Evolutionary conservation across 192 early-diverging fungal species (phyloP), one percentile per base, ranked within the genome.

Genomic region (Phycomyces blakesleeanus): DNA sequence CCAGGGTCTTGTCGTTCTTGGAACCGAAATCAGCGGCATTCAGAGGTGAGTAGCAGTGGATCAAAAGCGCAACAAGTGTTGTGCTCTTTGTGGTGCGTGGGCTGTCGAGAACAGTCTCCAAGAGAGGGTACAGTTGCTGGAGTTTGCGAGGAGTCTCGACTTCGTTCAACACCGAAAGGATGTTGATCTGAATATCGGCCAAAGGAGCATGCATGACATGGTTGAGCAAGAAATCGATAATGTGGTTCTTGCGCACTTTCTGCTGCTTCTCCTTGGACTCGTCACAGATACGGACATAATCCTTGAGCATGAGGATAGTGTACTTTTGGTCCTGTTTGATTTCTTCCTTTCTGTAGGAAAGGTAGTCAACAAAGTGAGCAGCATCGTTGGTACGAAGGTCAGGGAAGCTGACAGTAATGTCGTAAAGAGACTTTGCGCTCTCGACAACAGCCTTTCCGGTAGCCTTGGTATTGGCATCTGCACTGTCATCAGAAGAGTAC

Each of bases 91-190:
- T 66, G 39, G 68, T 72, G 14, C 64, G 72, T 18, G 69, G 68
- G 8, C 67, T 68, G 18, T 78, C 76, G 40, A 88, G 63, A 1
- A 69, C 64, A 11, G 9, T 51, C 34, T 88, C 83, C 25, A 93
- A 57, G 26, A 91, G 68, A 38, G 84, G 86, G 27, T 75, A 42
- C 44, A 93, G 53, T 16, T 72, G 80, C 57, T 83, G 82, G 27
- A 91, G 66, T 56, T 89, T 90, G 22, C 63, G 64, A 15, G 80
- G 71, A 12, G 82, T 76, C 15, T 85, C 73, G 20, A 91, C 70
- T 8, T 44, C 11, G 14, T 68, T 60, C 38, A 91, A 64, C 0
- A 79, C 59, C 18, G 67, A 52, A 57, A 93, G 55, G 3, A 93
- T 53, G 42, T 76, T 73, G 53, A 87, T 72, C n/a, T 68, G 64